These are phyloP conservation scores for Lactarius sanguifluus DNA, from an alignment of 768 basidiomycete genomes.

Conservation along the genomic window DNA sequence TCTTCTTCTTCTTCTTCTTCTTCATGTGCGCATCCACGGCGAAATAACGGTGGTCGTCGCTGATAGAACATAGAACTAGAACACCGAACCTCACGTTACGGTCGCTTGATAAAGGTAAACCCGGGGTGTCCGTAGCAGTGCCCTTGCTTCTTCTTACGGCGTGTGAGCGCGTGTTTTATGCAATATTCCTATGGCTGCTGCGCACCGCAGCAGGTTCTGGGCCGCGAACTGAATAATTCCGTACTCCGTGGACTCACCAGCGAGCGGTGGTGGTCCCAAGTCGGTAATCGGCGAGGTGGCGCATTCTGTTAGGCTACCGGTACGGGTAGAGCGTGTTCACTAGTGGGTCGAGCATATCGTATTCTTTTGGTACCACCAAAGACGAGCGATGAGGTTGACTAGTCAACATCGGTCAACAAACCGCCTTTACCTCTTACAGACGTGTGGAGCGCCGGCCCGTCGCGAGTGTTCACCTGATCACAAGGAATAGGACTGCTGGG, in stretches of 20 bases:
- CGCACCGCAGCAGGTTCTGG: conserved; percentile 38
- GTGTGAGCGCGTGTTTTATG: background rate
- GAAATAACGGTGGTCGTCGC: background rate
- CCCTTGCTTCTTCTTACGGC: background rate
- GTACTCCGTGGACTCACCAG: conserved; percentile 34
- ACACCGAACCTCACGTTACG: background rate
- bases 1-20: background rate
- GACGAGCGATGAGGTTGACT: conserved; percentile 33
- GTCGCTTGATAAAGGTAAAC: conserved; percentile 18
- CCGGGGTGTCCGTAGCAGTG: background rate
- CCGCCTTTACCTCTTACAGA: conserved; percentile 40
- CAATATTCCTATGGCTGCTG: background rate
- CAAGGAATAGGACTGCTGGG: conserved; percentile 36
- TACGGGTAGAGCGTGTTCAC: conserved; percentile 43
- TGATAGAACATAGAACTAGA: conserved; percentile 11
- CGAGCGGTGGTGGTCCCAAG: background rate
- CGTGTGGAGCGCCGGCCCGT: conserved; percentile 43
- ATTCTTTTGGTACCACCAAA: conserved; percentile 39
- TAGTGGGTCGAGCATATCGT: conserved; percentile 52
- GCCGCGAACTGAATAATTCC: conserved; percentile 30
- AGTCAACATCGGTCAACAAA: conserved; percentile 41
- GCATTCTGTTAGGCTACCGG: conserved; percentile 43
- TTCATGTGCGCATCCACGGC: background rate
- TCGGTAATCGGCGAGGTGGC: conserved; percentile 37
- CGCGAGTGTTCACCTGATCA: conserved; percentile 47